These are phyloP conservation scores for Penicillium sp. DNA, from an alignment of 2,329 filamentous ascomycete genomes.

Conservation along the genomic window DNA sequence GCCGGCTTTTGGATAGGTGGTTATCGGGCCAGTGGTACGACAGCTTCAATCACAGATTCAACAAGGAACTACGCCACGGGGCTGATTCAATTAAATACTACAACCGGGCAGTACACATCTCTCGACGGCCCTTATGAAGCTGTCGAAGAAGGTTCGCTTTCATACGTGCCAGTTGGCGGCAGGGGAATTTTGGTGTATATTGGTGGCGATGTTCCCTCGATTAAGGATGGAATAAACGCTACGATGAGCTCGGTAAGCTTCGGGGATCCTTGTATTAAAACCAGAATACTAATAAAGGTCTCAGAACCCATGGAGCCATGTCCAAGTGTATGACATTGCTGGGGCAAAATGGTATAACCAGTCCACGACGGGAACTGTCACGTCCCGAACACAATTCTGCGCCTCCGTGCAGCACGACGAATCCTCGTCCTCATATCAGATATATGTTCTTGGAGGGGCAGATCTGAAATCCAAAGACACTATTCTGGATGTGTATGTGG, in stretches of 20 bases:
- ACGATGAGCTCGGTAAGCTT: conserved; percentile 6
- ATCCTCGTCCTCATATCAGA: conserved; percentile 10
- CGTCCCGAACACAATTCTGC: conserved; percentile 16
- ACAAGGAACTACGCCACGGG: conserved; percentile 5
- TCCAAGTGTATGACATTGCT: conserved; percentile 16
- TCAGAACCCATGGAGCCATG: conserved; percentile 14
- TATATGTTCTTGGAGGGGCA: conserved; percentile 14
- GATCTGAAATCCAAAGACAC: conserved; percentile 7
- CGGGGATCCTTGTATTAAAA: background rate
- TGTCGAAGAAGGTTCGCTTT: conserved; percentile 11
- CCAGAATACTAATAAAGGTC: background rate
- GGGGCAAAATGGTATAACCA: conserved; percentile 18
- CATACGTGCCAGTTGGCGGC: conserved; percentile 10
- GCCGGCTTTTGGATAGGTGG: conserved; percentile 14
- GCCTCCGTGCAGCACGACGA: conserved; percentile 13
- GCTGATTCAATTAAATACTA: conserved; percentile 17
- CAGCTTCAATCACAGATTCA: conserved; percentile 11
- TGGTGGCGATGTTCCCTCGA: conserved; percentile 17
- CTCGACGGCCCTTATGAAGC: conserved; percentile 9
- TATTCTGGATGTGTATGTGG: conserved; percentile 9
- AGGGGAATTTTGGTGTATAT: conserved; percentile 14
- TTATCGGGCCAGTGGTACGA: conserved; percentile 10
- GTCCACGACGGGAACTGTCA: conserved; percentile 12
- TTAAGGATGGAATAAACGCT: conserved; percentile 10
- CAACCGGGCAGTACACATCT: conserved; percentile 5